Conservation (phyloP, 208 protist species). For the Trypanosoma rangeli region DNA sequence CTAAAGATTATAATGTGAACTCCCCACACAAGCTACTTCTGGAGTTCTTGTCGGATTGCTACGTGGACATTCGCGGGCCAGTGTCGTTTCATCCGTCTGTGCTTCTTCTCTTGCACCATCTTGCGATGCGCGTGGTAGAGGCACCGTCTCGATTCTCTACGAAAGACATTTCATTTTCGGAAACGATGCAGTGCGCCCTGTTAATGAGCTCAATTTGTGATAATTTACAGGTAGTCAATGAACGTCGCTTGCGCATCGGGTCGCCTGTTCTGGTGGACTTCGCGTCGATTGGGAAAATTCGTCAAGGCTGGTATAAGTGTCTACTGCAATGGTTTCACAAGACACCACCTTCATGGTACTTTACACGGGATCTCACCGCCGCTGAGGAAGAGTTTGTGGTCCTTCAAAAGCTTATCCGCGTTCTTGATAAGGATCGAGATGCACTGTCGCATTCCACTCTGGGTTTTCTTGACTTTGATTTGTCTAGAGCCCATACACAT, state of each 20-base stretch:
- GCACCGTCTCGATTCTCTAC: constrained; percentile 50
- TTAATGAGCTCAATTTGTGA: constrained; percentile 62
- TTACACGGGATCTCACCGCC: constrained; percentile 47
- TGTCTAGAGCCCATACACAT: neutral
- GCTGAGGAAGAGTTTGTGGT: constrained; percentile 49
- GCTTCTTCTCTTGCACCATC: constrained; percentile 55
- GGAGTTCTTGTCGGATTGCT: constrained; percentile 66
- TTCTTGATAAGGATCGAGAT: constrained; percentile 51
- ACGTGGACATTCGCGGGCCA: constrained; percentile 46
- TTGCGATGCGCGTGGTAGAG: constrained; percentile 57
- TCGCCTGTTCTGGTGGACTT: constrained; percentile 47
- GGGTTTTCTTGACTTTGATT: constrained; percentile 72
- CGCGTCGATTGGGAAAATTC: constrained; percentile 59
- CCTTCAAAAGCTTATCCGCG: constrained; percentile 48
- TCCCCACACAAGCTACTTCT: constrained; percentile 80
- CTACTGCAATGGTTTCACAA: constrained; percentile 86
- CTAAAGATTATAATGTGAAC: constrained; percentile 34
- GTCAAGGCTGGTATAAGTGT: constrained; percentile 70
- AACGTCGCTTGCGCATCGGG: constrained; percentile 42
- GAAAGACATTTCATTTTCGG: constrained; percentile 77
- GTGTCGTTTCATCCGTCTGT: constrained; percentile 51
- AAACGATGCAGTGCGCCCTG: constrained; percentile 69
- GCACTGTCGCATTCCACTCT: constrained; percentile 31
- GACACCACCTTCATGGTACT: constrained; percentile 79
- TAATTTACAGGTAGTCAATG: constrained; percentile 55